Percentiles rank a stretch among this genome's conserved stretches.
Conservation (phyloP, 75 land plant genomes). For the Pseudotsuga menziesii region DNA sequence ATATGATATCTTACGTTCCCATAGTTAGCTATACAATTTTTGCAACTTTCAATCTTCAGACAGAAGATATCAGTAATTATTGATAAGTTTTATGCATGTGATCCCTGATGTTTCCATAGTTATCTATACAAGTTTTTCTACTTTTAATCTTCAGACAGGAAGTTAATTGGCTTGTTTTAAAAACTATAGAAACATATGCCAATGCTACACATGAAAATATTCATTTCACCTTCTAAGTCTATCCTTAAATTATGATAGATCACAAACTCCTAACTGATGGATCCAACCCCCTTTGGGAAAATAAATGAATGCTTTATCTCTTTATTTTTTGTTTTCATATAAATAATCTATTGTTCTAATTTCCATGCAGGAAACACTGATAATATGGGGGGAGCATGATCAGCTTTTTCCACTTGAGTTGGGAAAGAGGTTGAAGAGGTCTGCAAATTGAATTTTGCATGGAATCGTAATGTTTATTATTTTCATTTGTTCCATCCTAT, state of each 20-base stretch:
- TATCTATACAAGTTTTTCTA: not conserved
- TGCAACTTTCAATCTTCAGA: not conserved
- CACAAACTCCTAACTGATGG: no score
- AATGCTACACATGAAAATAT: not conserved
- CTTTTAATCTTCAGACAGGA: no score
- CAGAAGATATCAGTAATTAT: not conserved
- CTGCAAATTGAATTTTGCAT: not conserved
- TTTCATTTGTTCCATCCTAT: not conserved
- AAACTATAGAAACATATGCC: not conserved
- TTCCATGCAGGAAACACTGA: conserved; percentile 47
- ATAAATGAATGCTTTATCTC: not conserved
- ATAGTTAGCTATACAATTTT: not conserved
- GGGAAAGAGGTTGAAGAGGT: conserved; percentile 60
- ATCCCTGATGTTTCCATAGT: not conserved
- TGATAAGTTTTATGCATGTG: not conserved
- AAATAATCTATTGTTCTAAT: not conserved
- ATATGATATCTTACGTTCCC: not conserved
- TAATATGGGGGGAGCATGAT: conserved; percentile 81
- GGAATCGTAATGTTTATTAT: not conserved
- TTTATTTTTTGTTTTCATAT: not conserved
- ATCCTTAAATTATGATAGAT: not conserved
- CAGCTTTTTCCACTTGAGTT: conserved; percentile 61
- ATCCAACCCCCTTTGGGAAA: not conserved
- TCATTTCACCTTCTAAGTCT: not conserved
- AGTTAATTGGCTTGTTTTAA: not conserved